phyloP scores from a whole-genome alignment of 208 protist species.

The Acanthamoeba sp. region DNA sequence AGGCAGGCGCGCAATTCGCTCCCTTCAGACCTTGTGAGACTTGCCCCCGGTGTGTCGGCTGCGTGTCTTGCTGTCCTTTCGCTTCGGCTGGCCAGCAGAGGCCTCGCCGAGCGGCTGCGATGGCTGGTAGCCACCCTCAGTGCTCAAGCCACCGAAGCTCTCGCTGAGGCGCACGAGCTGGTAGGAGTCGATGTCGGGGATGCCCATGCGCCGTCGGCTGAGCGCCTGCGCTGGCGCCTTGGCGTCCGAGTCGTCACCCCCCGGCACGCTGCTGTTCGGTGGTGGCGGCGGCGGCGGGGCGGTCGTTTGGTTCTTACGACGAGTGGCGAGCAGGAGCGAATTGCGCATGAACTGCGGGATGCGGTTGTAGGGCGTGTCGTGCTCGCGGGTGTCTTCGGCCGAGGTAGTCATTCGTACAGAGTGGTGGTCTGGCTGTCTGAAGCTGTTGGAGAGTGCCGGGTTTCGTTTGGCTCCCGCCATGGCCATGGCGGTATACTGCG shows the following conservation, averaged over 20 bases:
- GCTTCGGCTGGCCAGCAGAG: not conserved
- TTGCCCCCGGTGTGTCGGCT: not conserved
- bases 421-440: not conserved
- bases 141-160: conserved; percentile 46
- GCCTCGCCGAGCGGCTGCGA: not conserved
- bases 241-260: not conserved
- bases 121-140: not conserved
- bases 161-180: conserved; percentile 49
- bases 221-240: not conserved
- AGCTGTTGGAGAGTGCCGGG: not conserved
- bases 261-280: too few species aligned
- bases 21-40: not conserved
- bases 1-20: too few species aligned
- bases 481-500: not conserved
- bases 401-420: too few species aligned
- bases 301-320: not conserved
- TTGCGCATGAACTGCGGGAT: conserved; percentile 18
- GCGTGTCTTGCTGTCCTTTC: not conserved
- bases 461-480: not conserved
- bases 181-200: conserved; percentile 45
- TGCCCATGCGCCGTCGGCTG: conserved; percentile 48
- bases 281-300: not conserved
- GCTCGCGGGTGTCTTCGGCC: too few species aligned
- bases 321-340: not conserved
- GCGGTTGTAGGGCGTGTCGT: not conserved